Conservation (phyloP, 345 rosid species). For the Carallia brachiata region DNA sequence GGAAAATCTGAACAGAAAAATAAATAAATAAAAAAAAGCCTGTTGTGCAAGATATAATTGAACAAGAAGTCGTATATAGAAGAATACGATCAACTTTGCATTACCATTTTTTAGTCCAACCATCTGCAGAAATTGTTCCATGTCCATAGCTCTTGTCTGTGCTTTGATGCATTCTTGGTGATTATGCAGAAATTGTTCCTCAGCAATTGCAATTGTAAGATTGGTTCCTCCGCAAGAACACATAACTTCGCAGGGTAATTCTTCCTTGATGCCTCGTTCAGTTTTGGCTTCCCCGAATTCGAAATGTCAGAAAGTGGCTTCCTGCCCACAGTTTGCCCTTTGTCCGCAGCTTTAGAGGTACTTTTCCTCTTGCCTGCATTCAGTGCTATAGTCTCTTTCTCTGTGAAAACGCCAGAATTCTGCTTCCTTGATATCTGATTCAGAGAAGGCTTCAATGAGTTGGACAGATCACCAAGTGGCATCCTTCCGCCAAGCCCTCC, state of each 20-base stretch:
- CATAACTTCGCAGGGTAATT: slow-evolving; percentile 23
- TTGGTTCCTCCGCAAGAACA: slow-evolving; percentile 32
- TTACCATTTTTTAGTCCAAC: slow-evolving; percentile 42
- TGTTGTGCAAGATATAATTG: neutral
- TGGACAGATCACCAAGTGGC: slow-evolving; percentile 65
- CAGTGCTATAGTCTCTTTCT: slow-evolving; percentile 15
- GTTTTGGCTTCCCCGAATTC: slow-evolving; percentile 36
- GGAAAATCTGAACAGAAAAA: slow-evolving; percentile 21
- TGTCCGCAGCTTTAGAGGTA: slow-evolving; percentile 24
- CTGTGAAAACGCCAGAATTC: slow-evolving; percentile 18
- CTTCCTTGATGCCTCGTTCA: slow-evolving; percentile 37
- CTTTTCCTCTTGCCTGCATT: neutral
- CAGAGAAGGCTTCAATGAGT: slow-evolving; percentile 38
- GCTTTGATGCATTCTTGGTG: slow-evolving; percentile 49
- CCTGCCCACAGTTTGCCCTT: slow-evolving; percentile 29
- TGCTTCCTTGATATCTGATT: slow-evolving; percentile 33
- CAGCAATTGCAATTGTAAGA: slow-evolving; percentile 22
- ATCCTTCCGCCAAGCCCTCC: slow-evolving; percentile 48
- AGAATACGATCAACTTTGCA: slow-evolving; percentile 16
- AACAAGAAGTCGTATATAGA: neutral
- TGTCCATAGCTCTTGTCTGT: slow-evolving; percentile 30
- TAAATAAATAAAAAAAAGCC: neutral
- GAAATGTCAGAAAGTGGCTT: slow-evolving; percentile 61
- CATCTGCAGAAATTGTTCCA: slow-evolving; percentile 36
- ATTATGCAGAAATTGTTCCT: slow-evolving; percentile 50